Percentiles rank a stretch among this genome's conserved stretches.
phyloP scores from a whole-genome alignment of 2,329 filamentous ascomycete species.

The Claviceps cyperi region DNA sequence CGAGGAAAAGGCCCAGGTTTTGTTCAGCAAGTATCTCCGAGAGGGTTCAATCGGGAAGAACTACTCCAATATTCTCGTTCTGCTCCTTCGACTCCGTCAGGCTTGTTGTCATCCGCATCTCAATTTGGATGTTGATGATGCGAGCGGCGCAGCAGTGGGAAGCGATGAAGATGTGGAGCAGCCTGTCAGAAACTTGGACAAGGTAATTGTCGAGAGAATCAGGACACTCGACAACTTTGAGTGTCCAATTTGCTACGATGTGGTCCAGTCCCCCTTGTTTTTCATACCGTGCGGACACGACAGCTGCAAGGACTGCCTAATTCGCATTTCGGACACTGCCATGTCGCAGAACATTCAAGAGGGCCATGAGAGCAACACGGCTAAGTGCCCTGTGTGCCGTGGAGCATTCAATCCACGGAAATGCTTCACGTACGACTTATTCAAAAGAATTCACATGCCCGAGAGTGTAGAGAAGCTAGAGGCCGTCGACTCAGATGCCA shows the following conservation, averaged over 20 bases:
- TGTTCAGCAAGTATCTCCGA: constrained; percentile 65
- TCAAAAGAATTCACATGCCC: constrained; percentile 58
- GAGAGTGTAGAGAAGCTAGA: constrained; percentile 29
- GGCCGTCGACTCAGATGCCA: constrained; percentile 20
- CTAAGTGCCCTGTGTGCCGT: constrained; percentile 67
- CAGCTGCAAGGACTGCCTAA: constrained; percentile 63
- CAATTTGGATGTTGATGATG: constrained; percentile 21
- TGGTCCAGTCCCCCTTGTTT: constrained; percentile 57
- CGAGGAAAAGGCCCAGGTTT: constrained; percentile 50
- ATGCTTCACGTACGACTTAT: constrained; percentile 59
- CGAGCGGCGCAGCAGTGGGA: constrained; percentile 18
- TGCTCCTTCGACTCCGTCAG: constrained; percentile 71
- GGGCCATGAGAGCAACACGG: constrained; percentile 40
- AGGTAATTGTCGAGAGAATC: constrained; percentile 51
- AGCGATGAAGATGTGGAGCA: constrained; percentile 35
- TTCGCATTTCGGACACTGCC: constrained; percentile 48
- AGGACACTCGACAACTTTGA: constrained; percentile 48
- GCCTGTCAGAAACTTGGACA: constrained; percentile 45
- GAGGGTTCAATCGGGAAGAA: constrained; percentile 49
- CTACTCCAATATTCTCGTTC: constrained; percentile 68
- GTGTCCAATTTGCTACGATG: constrained; percentile 74
- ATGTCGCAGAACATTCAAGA: constrained; percentile 38
- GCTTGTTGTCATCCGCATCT: constrained; percentile 32
- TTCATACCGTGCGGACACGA: constrained; percentile 75
- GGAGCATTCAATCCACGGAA: constrained; percentile 49